A percentile compares a stretch with the other conserved stretches of the same genome.
phyloP scores from a whole-genome alignment of 257 asterid genomes.

The Ajuga chamaepitys region DNA sequence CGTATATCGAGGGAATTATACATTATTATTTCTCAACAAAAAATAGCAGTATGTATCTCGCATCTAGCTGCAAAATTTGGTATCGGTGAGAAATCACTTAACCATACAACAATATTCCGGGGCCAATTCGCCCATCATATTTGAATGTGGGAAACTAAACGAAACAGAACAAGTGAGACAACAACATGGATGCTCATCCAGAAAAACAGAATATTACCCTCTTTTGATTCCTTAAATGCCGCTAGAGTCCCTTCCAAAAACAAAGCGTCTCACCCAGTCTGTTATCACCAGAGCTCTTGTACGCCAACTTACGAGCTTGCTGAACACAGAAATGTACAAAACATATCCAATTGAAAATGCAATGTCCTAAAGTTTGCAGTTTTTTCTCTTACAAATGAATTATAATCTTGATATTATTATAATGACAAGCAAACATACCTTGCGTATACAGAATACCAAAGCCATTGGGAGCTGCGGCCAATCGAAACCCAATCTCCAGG shows the following conservation, averaged over 20 bases:
- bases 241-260: constrained; percentile 93
- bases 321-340: constrained; percentile 20
- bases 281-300: constrained; percentile 84
- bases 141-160: not conserved
- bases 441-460: constrained; percentile 96
- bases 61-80: constrained; percentile 43
- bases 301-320: constrained; percentile 98
- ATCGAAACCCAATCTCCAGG: constrained; percentile 99
- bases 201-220: not conserved
- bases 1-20: too few species aligned
- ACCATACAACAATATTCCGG: not conserved
- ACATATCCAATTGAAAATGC: not conserved
- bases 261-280: constrained; percentile 81
- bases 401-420: not conserved
- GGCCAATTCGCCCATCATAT: constrained; percentile 10
- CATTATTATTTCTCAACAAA: not conserved
- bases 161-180: not conserved
- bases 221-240: constrained; percentile 41
- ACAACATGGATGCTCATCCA: constrained; percentile 4
- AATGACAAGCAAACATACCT: constrained; percentile 34
- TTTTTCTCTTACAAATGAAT: not conserved
- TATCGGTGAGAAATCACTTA: too few species aligned
- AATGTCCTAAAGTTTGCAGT: not conserved
- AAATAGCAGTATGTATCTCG: constrained; percentile 8
- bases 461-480: constrained; percentile 92